Conservation (phyloP, 2,329 filamentous ascomycete genomes). For the Chaetomiaceae sp. region DNA sequence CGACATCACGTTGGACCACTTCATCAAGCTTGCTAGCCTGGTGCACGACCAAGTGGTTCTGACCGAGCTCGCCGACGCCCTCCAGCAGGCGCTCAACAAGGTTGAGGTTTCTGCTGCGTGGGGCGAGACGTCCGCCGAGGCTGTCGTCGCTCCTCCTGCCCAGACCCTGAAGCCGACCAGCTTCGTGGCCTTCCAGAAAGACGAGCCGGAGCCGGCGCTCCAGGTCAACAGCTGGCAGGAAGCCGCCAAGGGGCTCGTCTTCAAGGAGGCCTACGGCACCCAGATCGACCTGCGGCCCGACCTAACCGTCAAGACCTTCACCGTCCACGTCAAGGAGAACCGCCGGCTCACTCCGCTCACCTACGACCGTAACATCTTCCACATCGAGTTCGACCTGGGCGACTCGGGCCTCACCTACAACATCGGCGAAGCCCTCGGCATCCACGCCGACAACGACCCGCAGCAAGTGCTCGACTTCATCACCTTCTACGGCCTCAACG, state of each 20-base stretch:
- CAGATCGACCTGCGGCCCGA: conserved; percentile 73
- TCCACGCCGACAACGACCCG: conserved; percentile 90
- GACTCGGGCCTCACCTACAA: conserved; percentile 88
- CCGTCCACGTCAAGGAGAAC: conserved; percentile 90
- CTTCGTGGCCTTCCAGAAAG: conserved; percentile 74
- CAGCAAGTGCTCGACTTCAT: conserved; percentile 79
- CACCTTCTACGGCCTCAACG: conserved; percentile 75
- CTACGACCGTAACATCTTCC: conserved; percentile 99
- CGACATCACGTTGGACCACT: conserved; percentile 53
- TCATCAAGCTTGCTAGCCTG: conserved; percentile 57
- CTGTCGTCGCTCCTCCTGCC: conserved; percentile 56
- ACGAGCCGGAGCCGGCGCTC: conserved; percentile 61
- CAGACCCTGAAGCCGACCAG: conserved; percentile 70
- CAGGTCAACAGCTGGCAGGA: conserved; percentile 70
- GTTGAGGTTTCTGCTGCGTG: conserved; percentile 75
- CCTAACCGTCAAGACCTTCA: conserved; percentile 74
- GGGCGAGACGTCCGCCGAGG: conserved; percentile 62
- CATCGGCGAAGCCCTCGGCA: conserved; percentile 93
- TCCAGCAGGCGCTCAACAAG: conserved; percentile 64
- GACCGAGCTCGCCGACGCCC: conserved; percentile 56
- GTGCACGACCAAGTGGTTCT: conserved; percentile 46
- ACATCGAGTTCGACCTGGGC: conserved; percentile 97
- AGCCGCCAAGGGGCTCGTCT: conserved; percentile 78
- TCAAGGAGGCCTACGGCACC: conserved; percentile 90
- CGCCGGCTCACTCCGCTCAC: conserved; percentile 78